Conservation (phyloP, 2,329 filamentous ascomycete species). For the Alternaria longipes region DNA sequence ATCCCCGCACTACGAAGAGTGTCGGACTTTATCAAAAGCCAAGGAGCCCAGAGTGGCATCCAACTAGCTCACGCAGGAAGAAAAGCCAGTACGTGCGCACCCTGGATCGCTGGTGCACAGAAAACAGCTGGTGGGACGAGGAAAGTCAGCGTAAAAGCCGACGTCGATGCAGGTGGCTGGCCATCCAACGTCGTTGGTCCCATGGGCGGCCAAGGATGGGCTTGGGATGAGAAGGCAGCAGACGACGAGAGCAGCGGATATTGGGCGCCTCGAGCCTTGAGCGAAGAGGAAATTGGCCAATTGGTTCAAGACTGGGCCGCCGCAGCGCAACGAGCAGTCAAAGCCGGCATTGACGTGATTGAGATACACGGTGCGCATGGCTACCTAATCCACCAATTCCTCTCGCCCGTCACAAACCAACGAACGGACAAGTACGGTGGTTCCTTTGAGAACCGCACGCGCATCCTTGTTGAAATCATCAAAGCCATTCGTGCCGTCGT, state of each 20-base stretch:
- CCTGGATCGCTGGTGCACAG: conserved; percentile 38
- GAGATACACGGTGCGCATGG: conserved; percentile 58
- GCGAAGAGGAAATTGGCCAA: conserved; percentile 51
- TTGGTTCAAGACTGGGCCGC: conserved; percentile 52
- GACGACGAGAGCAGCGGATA: conserved; percentile 46
- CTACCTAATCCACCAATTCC: conserved; percentile 55
- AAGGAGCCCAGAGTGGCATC: conserved; percentile 43
- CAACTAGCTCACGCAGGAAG: conserved; percentile 51
- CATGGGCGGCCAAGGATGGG: conserved; percentile 50
- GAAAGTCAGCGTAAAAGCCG: conserved; percentile 42
- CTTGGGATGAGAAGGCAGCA: conserved; percentile 50
- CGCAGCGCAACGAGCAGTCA: conserved; percentile 49
- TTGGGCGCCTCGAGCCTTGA: conserved; percentile 51
- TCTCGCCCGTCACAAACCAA: conserved; percentile 53
- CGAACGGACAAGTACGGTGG: conserved; percentile 56
- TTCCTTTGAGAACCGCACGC: conserved; percentile 51
- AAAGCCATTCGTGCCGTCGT: conserved; percentile 47
- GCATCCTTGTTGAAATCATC: conserved; percentile 55
- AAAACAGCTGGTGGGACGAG: conserved; percentile 30
- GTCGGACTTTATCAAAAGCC: conserved; percentile 48
- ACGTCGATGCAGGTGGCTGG: conserved; percentile 46
- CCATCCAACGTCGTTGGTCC: conserved; percentile 48
- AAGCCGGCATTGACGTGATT: conserved; percentile 49
- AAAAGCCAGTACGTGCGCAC: conserved; percentile 46
- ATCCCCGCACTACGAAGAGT: conserved; percentile 46